Evolutionary conservation across 179 eudicot genomes (phyloP).

Genomic region (Silene vulgaris): DNA sequence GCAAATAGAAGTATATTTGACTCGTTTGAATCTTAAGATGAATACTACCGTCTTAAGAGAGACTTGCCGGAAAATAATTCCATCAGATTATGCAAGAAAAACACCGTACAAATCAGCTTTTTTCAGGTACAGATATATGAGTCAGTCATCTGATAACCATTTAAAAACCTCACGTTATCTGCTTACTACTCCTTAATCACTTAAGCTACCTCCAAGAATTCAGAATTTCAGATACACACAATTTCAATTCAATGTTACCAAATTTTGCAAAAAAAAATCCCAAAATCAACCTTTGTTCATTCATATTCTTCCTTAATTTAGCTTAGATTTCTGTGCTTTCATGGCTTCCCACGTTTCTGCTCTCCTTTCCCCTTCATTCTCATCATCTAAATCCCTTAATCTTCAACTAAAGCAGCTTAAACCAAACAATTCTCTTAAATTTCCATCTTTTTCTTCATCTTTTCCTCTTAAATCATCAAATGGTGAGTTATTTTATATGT

Average conservation of each 20-base stretch:
- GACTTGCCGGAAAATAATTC: no score
- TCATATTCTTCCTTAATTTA: neutral
- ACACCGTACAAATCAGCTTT: no score
- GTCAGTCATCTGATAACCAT: neutral
- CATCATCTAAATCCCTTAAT: constrained; percentile 17
- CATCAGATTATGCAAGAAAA: no score
- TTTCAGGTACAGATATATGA: no score
- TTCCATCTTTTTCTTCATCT: constrained; percentile 13
- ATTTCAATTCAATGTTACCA: constrained; percentile 7
- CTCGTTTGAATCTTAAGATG: no score
- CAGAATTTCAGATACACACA: neutral
- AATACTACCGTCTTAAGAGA: no score
- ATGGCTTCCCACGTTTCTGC: constrained; percentile 50
- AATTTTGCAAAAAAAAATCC: neutral
- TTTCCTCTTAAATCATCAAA: constrained; percentile 22
- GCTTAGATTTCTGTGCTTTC: neutral
- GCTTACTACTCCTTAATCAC: neutral
- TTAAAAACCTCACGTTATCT: constrained; percentile 11
- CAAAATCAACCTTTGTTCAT: constrained; percentile 6
- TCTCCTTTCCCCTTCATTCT: constrained; percentile 27
- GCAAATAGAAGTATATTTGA: no score
- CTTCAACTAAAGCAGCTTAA: constrained; percentile 10
- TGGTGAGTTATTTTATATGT: constrained; percentile 20
- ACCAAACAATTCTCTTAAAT: constrained; percentile 12
- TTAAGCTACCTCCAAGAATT: neutral